Evolutionary conservation across 108 stramenopile genomes (phyloP).

Genomic region (Fragilariopsis cylindrus): DNA sequence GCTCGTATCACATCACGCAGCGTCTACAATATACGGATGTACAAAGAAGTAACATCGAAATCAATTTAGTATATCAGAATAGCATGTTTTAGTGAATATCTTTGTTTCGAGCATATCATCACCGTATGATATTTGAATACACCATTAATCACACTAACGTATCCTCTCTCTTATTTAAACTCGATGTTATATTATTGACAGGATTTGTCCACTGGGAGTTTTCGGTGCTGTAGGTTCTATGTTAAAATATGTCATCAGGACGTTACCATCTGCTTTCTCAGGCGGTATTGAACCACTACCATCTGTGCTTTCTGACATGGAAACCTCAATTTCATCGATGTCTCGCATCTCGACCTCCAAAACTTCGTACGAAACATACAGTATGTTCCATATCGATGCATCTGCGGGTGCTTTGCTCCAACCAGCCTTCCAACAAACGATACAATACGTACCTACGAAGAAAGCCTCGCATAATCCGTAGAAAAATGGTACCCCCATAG

Average conservation of each 20-base stretch:
- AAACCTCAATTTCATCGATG: slow-evolving; percentile 22
- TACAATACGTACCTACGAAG: slow-evolving; percentile 66
- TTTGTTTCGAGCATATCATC: too few species aligned
- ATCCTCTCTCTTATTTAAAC: background rate
- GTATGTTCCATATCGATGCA: slow-evolving; percentile 59
- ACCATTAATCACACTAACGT: background rate
- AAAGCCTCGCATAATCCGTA: slow-evolving; percentile 73
- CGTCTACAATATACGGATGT: too few species aligned
- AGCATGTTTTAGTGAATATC: too few species aligned
- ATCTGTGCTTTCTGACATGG: slow-evolving; percentile 14
- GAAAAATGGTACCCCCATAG: slow-evolving; percentile 81
- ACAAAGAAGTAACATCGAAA: too few species aligned
- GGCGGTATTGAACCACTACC: slow-evolving; percentile 10
- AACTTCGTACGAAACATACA: slow-evolving; percentile 67
- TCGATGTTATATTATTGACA: background rate
- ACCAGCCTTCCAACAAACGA: slow-evolving; percentile 72
- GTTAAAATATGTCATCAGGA: slow-evolving; percentile 14
- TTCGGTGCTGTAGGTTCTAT: slow-evolving; percentile 8
- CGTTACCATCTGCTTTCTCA: slow-evolving; percentile 17
- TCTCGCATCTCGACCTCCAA: slow-evolving; percentile 22
- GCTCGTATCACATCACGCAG: too few species aligned
- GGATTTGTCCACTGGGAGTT: slow-evolving; percentile 13
- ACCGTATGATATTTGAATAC: too few species aligned
- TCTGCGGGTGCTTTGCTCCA: slow-evolving; percentile 81
- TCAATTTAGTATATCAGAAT: too few species aligned